Percentiles rank a stretch among this genome's conserved stretches.
These are phyloP conservation scores for Ogataea degrootiae DNA, from an alignment of 805 yeast genomes.

Conservation along the genomic window DNA sequence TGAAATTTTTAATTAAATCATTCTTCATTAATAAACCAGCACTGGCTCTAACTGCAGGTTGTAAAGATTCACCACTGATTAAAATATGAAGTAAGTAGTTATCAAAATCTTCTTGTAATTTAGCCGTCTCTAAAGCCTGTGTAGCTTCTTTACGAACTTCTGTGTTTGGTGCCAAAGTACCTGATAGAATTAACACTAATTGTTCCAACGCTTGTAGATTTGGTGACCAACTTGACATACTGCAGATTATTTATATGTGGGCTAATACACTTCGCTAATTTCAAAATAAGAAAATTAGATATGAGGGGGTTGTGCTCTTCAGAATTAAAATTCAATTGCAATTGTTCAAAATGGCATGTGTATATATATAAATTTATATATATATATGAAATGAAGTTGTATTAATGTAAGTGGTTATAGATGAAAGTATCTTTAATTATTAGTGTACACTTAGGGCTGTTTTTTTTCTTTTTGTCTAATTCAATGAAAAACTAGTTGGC, in stretches of 20 bases:
- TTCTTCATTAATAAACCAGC: conserved; percentile 87
- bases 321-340: too few species aligned
- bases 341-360: too few species aligned
- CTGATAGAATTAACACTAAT: conserved; percentile 59
- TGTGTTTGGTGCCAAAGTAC: conserved; percentile 62
- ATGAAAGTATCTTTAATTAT: too few species aligned
- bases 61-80: conserved; percentile 44
- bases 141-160: conserved; percentile 61
- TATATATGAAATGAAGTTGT: too few species aligned
- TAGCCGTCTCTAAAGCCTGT: conserved; percentile 66
- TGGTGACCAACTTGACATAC: conserved; percentile 61
- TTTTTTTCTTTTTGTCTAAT: too few species aligned
- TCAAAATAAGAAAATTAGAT: too few species aligned
- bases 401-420: too few species aligned
- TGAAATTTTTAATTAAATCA: conserved; percentile 43
- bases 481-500: too few species aligned
- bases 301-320: too few species aligned
- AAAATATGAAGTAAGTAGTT: conserved; percentile 74
- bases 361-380: too few species aligned
- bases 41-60: conserved; percentile 69
- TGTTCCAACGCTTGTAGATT: conserved; percentile 58
- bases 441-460: too few species aligned
- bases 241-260: not conserved
- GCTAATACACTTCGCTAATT: not conserved
- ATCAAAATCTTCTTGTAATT: conserved; percentile 68